Conservation (phyloP, 352 stramenopile species). For the Pythium sp. region DNA sequence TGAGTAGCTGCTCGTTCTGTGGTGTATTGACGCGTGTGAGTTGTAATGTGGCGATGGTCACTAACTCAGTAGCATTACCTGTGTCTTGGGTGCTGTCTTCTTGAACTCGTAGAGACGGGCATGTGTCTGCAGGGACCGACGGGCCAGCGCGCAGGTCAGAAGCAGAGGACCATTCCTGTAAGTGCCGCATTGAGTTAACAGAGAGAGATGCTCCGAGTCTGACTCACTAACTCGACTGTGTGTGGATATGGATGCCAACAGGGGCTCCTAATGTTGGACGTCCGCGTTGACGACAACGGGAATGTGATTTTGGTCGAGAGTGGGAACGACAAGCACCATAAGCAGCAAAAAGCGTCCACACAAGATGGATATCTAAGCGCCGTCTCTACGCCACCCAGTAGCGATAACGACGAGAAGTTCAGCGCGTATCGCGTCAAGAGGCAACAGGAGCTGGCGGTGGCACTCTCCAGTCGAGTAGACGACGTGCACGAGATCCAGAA, state of each 20-base stretch:
- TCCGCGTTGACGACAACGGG: constrained; percentile 33
- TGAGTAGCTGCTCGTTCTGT: constrained; percentile 11
- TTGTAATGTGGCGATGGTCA: background rate
- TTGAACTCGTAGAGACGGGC: constrained; percentile 32
- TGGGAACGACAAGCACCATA: constrained; percentile 5
- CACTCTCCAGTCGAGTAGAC: constrained; percentile 36
- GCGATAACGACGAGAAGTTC: constrained; percentile 18
- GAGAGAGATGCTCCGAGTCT: background rate
- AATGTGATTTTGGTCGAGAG: constrained; percentile 35
- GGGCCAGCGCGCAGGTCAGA: constrained; percentile 22
- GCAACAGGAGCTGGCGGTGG: constrained; percentile 39
- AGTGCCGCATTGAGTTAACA: constrained; percentile 2
- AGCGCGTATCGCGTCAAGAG: constrained; percentile 39
- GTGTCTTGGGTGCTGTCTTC: background rate
- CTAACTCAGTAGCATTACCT: background rate
- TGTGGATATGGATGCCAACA: constrained; percentile 8
- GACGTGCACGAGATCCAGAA: constrained; percentile 55
- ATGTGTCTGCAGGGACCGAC: constrained; percentile 63
- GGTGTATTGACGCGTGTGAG: background rate
- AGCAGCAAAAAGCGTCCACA: background rate
- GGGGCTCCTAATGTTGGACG: constrained; percentile 35
- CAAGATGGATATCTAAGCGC: background rate
- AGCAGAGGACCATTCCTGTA: constrained; percentile 33
- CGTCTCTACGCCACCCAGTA: background rate
- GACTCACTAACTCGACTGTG: background rate